These are phyloP conservation scores for Primulina eburnea DNA, from an alignment of 257 asterid species.

Conservation along the genomic window DNA sequence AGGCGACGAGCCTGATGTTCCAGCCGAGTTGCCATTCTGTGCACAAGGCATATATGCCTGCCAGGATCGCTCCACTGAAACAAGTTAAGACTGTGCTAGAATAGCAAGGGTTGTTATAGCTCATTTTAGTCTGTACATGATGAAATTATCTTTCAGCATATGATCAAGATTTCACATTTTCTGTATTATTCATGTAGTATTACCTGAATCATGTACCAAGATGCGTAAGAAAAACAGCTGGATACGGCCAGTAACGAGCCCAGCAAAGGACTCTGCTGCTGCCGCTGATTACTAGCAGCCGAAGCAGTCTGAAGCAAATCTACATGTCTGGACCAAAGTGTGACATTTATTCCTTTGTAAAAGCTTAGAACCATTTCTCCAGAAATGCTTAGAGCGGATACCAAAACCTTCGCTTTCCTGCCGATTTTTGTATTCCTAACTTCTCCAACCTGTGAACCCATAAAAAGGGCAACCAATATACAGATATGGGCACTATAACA, in stretches of 20 bases:
- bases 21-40: too few relatives aligned
- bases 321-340: constrained; percentile 18
- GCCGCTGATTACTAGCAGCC: background rate
- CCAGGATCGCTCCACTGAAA: constrained; percentile 28
- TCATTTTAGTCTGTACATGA: constrained; percentile 27
- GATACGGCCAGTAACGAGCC: constrained; percentile 35
- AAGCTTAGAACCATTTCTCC: constrained; percentile 42
- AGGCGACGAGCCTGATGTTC: too few relatives aligned
- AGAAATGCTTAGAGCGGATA: constrained; percentile 31
- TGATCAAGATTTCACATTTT: background rate
- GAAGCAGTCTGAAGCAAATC: background rate
- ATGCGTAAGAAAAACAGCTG: constrained; percentile 31
- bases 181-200: background rate
- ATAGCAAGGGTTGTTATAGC: constrained; percentile 29
- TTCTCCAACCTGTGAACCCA: constrained; percentile 34
- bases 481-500: too few relatives aligned
- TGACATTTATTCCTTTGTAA: constrained; percentile 30
- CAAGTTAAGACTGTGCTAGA: constrained; percentile 36
- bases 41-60: too few relatives aligned
- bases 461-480: background rate
- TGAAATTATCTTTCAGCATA: background rate
- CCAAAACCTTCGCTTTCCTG: constrained; percentile 37
- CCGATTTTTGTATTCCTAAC: constrained; percentile 17
- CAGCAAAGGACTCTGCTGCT: constrained; percentile 9
- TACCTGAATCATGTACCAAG: constrained; percentile 44